Base-by-base conservation (phyloP, 2,329 filamentous ascomycete genomes). In the Colletotrichum sp. region DNA sequence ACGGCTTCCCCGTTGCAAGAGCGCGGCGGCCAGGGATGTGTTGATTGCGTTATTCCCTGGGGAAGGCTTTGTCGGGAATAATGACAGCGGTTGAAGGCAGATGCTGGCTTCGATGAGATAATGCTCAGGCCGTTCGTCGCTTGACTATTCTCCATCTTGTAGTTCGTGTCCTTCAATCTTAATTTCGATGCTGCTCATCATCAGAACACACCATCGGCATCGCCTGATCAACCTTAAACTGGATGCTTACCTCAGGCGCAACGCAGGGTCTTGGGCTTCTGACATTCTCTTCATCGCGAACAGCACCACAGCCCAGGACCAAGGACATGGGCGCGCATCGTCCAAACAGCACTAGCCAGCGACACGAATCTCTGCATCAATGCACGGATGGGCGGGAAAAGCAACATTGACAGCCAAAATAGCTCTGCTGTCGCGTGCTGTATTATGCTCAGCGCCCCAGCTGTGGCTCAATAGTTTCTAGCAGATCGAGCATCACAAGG, bases 141-240 rank as follows among this genome's bases (percentile, higher is more conserved):
- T 61, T 15, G 30, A 26, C 43, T 55, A 15, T 15, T 34, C 66
- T 56, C 24, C 38, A 55, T 70, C 26, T 61, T 52, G 16, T 52
- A 43, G 58, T 56, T n/a, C 62, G 24, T 61, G 26, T 68, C 70
- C 70, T 75, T 64, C 64, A 73, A 75, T 73, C 34, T 75, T 58
- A 52, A 32, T 21, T 38, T 8, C 15, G 21, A 68, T 48, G 55
- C 69, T 24, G 38, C 28, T 64, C 62, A 43, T 43, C 12, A 55
- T 32, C 24, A 48, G n/a, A 34, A 26, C 12, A 28, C n/a, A 62
- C 48, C 56, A 43, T 24, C 21, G 64, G 58, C 52, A 71, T 74
- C 34, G 30, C 48, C 67, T 74, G 71, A 70, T 65, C 48, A 70
- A 70, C 58, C 34, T 26, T 65, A 30, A 66, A 52, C 34, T 66